Conservation (phyloP, 495 filamentous ascomycete genomes). For the Opeltia flavorubescens region DNA sequence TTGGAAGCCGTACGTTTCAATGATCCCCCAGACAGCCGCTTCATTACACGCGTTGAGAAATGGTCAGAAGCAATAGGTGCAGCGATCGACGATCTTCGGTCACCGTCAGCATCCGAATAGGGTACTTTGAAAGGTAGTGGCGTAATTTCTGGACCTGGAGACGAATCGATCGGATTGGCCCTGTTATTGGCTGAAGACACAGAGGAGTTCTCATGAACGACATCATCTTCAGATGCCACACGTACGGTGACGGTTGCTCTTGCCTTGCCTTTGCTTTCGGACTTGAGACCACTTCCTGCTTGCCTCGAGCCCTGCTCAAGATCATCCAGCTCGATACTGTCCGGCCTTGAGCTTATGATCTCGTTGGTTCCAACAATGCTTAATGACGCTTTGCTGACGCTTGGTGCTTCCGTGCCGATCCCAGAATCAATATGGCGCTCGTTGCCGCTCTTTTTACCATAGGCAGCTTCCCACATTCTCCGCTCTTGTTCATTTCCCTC, state of each 20-base stretch:
- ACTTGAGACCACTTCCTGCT: neutral
- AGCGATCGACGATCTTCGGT: conserved; percentile 44
- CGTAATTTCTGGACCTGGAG: conserved; percentile 26
- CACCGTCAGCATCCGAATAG: conserved; percentile 22
- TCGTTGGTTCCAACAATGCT: conserved; percentile 20
- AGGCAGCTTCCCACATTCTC: conserved; percentile 66
- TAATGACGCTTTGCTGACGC: conserved; percentile 32
- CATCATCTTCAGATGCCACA: conserved; percentile 1
- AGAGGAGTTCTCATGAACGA: neutral
- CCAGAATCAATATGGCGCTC: conserved; percentile 34
- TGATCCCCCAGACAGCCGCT: conserved; percentile 32
- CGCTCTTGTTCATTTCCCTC: conserved; percentile 52
- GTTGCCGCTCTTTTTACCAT: conserved; percentile 32
- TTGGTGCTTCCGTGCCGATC: conserved; percentile 32
- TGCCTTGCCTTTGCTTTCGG: neutral
- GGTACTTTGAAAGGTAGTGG: conserved; percentile 50
- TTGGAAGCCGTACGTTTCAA: conserved; percentile 34
- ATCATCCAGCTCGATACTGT: conserved; percentile 25
- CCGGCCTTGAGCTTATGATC: conserved; percentile 18
- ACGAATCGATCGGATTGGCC: neutral
- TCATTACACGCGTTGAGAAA: conserved; percentile 17
- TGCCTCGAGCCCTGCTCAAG: conserved; percentile 9
- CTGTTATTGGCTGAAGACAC: neutral
- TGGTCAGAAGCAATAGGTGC: conserved; percentile 40
- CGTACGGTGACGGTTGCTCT: neutral